Conservation (phyloP, 2,329 filamentous ascomycete species). For the Fusarium vanettenii region DNA sequence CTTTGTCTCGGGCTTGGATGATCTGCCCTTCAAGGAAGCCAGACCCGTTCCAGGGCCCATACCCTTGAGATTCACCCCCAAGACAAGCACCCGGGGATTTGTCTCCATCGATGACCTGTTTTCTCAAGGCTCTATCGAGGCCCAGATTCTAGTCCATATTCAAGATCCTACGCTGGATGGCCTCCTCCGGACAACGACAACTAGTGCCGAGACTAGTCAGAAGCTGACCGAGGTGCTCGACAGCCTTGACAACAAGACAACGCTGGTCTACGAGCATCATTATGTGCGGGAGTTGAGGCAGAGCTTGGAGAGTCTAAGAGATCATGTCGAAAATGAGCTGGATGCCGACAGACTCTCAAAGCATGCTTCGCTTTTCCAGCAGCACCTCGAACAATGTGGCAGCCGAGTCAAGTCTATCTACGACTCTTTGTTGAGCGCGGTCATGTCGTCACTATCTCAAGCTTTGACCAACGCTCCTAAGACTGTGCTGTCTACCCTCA, state of each 20-base stretch:
- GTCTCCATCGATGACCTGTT: conserved; percentile 21
- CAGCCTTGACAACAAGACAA: conserved; percentile 8
- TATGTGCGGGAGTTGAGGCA: conserved; percentile 23
- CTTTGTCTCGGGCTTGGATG: neutral
- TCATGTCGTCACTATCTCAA: neutral
- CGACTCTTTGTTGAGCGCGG: neutral
- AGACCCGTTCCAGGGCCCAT: neutral
- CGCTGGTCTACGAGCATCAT: conserved; percentile 13
- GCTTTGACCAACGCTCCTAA: neutral
- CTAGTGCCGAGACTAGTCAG: neutral
- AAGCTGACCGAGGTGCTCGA: conserved; percentile 15
- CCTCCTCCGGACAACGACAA: neutral
- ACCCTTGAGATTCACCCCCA: neutral
- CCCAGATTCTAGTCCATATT: accelerated
- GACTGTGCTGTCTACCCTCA: neutral
- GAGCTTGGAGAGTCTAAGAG: conserved; percentile 17
- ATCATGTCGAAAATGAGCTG: neutral
- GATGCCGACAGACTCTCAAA: neutral
- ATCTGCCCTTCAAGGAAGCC: neutral
- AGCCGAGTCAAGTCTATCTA: neutral
- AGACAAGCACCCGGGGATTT: neutral
- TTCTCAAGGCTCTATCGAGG: neutral
- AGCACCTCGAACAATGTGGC: conserved; percentile 7
- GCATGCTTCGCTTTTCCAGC: neutral
- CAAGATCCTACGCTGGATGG: neutral